Base-by-base conservation (phyloP, 352 stramenopile genomes). In the Aphanomyces euteiches region DNA sequence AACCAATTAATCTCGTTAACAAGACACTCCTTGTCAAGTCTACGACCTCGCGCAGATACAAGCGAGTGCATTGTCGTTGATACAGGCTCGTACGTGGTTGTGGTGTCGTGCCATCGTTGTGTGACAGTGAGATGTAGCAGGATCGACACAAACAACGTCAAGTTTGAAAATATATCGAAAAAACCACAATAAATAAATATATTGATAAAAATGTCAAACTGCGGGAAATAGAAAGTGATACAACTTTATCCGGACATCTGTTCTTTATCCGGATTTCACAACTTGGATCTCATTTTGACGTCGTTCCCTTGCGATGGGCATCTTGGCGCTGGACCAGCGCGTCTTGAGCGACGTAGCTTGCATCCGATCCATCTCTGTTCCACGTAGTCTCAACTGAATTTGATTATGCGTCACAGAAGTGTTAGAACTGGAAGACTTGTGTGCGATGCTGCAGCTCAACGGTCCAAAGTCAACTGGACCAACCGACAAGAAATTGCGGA, bases 341-440 rank as follows among this genome's bases (percentile, higher is more conserved):
- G 12, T 67, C n/a, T 10, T 67, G 7, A 19, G 19, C 43, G 59
- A 54, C 7, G 59, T 45, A 4, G 59, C 59, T 4, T 10, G 0
- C 43, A 19, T 67, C 13, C 15, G n/a, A 17, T n/a, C 40, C 7
- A n/a, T 67, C 4, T 28, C 38, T 37, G n/a, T 39, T 5, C 12
- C 38, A 36, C 59, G 59, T 67, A 67, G 40, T 41, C 38, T 40
- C 37, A 5, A 21, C 28, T 48, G 17, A 21, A 3, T 5, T 40
- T 39, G 7, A 5, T 7, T 3, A 21, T 56, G 41, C 28, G 12
- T 50, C 43, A n/a, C 43, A 50, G 1, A 7, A 19, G 19, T 17
- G 10, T 8, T 67, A 67, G 59, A 67, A 45, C 21, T 67, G 39
- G 59, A 67, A 56, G 59, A 67, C 38, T 37, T 67, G 10, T 67